Evolutionary conservation across 2,329 filamentous ascomycete species (phyloP).

Genomic region (Septoria petroselini): DNA sequence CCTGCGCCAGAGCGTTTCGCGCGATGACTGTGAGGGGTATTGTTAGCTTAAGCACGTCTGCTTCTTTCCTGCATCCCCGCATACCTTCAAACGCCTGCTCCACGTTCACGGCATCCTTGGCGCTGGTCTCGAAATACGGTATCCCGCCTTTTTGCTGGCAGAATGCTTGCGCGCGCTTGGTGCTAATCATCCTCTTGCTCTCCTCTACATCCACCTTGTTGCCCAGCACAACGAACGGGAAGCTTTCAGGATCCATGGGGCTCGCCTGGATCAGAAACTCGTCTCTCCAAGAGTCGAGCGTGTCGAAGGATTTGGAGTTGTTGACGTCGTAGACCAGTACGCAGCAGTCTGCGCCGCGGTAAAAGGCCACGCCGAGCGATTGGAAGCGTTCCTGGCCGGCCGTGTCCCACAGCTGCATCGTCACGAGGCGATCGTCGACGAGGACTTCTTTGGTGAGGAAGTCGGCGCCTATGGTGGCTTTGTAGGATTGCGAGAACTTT

Average conservation of each 20-base stretch:
- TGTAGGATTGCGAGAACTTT: constrained; percentile 99
- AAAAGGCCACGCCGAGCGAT: constrained; percentile 94
- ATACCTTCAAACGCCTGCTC: constrained; percentile 74
- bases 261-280: constrained; percentile 98
- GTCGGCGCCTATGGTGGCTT: constrained; percentile 97
- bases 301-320: constrained; percentile 98
- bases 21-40: constrained; percentile 72
- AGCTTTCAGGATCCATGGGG: constrained; percentile 92
- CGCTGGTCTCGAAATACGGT: constrained; percentile 98
- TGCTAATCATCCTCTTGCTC: constrained; percentile 92
- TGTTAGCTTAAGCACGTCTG: constrained; percentile 14
- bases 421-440: constrained; percentile 94
- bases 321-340: constrained; percentile 98
- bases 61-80: constrained; percentile 11
- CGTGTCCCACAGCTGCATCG: constrained; percentile 99
- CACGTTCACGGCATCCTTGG: constrained; percentile 97
- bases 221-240: constrained; percentile 95
- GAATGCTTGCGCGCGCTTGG: constrained; percentile 93
- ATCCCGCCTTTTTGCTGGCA: constrained; percentile 97
- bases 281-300: constrained; percentile 95
- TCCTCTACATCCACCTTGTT: constrained; percentile 99
- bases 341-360: constrained; percentile 95
- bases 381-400: constrained; percentile 97
- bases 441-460: constrained; percentile 97
- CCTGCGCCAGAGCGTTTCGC: constrained; percentile 88